A percentile compares a stretch with the other conserved stretches of the same genome.
Conservation (phyloP, 768 basidiomycete species). For the Cytidiella melzeri region DNA sequence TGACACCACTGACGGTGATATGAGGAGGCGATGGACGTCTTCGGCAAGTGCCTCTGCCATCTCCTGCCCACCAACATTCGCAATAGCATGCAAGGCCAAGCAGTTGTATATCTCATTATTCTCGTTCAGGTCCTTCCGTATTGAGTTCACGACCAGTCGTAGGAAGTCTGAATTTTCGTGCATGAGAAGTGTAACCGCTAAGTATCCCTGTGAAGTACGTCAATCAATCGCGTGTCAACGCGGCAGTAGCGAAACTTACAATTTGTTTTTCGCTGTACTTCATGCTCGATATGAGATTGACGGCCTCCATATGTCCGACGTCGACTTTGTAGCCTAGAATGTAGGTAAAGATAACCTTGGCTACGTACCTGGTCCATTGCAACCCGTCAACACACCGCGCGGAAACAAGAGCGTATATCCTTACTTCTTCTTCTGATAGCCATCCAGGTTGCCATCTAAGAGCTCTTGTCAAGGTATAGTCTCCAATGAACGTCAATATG, state of each 20-base stretch:
- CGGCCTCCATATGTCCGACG: constrained; percentile 98
- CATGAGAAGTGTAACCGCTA: constrained; percentile 95
- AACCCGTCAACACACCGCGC: constrained; percentile 2
- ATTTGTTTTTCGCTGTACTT: constrained; percentile 99
- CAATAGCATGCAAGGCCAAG: constrained; percentile 94
- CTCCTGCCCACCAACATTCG: constrained; percentile 95
- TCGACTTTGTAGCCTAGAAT: constrained; percentile 99
- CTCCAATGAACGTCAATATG: not conserved
- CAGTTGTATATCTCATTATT: constrained; percentile 95
- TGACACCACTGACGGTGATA: constrained; percentile 69
- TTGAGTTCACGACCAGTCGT: constrained; percentile 94
- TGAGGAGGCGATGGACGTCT: constrained; percentile 90
- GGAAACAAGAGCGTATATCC: constrained; percentile 15
- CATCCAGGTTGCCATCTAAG: constrained; percentile 78
- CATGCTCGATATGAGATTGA: constrained; percentile 90
- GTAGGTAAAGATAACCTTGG: constrained; percentile 98
- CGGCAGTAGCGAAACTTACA: constrained; percentile 41
- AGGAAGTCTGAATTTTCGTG: constrained; percentile 98
- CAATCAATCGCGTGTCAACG: not conserved
- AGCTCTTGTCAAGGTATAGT: not conserved
- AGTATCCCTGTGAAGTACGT: constrained; percentile 69
- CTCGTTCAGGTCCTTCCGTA: constrained; percentile 93
- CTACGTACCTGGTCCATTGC: constrained; percentile 70
- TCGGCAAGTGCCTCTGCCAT: constrained; percentile 96
- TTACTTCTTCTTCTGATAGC: constrained; percentile 92